Conservation (phyloP, 768 basidiomycete species). For the Boletus rubescentipes region DNA sequence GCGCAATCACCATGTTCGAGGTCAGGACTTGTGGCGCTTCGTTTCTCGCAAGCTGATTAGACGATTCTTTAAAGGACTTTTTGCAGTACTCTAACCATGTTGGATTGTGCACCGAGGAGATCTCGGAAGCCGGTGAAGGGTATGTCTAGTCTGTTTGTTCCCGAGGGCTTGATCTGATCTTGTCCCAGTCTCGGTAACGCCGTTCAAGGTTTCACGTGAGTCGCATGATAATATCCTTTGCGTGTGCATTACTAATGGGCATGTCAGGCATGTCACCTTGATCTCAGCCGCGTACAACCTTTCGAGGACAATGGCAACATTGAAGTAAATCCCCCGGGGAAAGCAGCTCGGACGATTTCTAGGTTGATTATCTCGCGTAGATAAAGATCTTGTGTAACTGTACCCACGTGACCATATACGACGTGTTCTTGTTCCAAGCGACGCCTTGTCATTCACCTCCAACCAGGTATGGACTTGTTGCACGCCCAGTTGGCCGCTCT, state of each 20-base stretch:
- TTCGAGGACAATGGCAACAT: constrained; percentile 53
- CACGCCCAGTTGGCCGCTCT: constrained; percentile 56
- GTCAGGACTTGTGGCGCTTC: constrained; percentile 38
- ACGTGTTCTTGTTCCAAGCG: constrained; percentile 8
- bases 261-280: constrained; percentile 70
- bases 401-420: constrained; percentile 13
- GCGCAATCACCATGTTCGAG: constrained; percentile 87
- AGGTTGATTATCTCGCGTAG: too few relatives aligned
- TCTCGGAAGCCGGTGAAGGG: constrained; percentile 84
- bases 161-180: neutral
- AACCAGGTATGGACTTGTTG: constrained; percentile 54
- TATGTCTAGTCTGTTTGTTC: constrained; percentile 33
- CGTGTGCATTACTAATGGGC: neutral
- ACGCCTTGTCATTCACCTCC: neutral
- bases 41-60: neutral
- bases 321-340: constrained; percentile 6
- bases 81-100: constrained; percentile 84
- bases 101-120: constrained; percentile 83
- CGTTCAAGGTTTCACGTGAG: constrained; percentile 88
- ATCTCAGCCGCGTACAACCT: constrained; percentile 85
- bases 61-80: constrained; percentile 53
- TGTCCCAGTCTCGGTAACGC: constrained; percentile 71
- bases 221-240: constrained; percentile 10
- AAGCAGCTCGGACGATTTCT: too few relatives aligned
- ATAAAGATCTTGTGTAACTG: too few relatives aligned